Evolutionary conservation across 306 rosid genomes (phyloP).

Genomic region (Senna siamea): DNA sequence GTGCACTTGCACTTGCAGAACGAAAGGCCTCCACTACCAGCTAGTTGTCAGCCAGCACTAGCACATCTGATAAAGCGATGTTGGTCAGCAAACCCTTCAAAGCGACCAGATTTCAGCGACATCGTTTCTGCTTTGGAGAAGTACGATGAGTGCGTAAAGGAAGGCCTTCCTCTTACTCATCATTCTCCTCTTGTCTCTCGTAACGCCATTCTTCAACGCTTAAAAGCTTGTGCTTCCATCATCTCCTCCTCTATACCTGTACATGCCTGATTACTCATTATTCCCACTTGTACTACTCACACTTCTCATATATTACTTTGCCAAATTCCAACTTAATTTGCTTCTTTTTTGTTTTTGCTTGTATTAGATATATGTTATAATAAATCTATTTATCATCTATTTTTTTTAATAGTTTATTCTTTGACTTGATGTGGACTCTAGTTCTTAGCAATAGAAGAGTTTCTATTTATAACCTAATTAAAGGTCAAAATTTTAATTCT

Average conservation of each 20-base stretch:
- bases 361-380: too few relatives aligned
- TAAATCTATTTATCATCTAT: too few relatives aligned
- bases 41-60: constrained; percentile 89
- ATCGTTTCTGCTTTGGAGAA: constrained; percentile 82
- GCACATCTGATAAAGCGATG: constrained; percentile 94
- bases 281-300: not conserved
- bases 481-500: too few relatives aligned
- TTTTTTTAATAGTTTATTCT: too few relatives aligned
- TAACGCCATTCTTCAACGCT: constrained; percentile 73
- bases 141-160: constrained; percentile 91
- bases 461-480: too few relatives aligned
- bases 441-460: too few relatives aligned
- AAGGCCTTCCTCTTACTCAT: constrained; percentile 93
- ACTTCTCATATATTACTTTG: too few relatives aligned
- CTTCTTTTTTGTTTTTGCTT: too few relatives aligned
- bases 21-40: constrained; percentile 96
- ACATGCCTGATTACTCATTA: constrained; percentile 9
- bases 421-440: too few relatives aligned
- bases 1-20: constrained; percentile 54
- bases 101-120: constrained; percentile 93
- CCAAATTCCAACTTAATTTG: too few relatives aligned
- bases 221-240: constrained; percentile 60
- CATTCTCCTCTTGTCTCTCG: constrained; percentile 67
- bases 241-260: constrained; percentile 26
- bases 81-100: constrained; percentile 90